Percentiles rank a stretch among this genome's conserved stretches.
Evolutionary conservation across 371 early-diverging fungal species (phyloP).

Genomic region (Mortierella sp.): DNA sequence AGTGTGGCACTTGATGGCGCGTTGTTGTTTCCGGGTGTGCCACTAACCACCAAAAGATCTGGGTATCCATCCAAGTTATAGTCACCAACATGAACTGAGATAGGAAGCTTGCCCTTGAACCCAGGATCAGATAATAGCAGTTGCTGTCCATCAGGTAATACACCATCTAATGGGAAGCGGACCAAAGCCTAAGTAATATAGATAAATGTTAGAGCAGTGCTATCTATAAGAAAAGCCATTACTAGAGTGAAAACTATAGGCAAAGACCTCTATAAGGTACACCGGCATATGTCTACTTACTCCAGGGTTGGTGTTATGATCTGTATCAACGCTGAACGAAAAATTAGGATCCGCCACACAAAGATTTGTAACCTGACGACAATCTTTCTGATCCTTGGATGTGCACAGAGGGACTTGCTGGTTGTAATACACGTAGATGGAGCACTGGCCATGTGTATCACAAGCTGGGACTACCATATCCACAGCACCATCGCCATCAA

Average conservation of each 20-base stretch:
- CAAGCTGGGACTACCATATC: slow-evolving; percentile 88
- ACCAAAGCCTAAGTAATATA: slow-evolving; percentile 58
- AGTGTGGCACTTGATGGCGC: slow-evolving; percentile 62
- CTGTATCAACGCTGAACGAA: slow-evolving; percentile 67
- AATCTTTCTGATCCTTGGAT: slow-evolving; percentile 61
- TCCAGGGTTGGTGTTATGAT: slow-evolving; percentile 54
- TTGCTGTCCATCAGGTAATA: slow-evolving; percentile 64
- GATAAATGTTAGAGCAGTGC: background rate
- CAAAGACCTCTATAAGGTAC: too few species aligned
- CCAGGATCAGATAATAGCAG: slow-evolving; percentile 60
- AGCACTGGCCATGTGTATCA: slow-evolving; percentile 60
- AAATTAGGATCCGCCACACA: slow-evolving; percentile 85
- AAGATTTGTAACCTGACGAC: slow-evolving; percentile 75
- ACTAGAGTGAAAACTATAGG: too few species aligned
- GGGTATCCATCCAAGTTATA: slow-evolving; percentile 94
- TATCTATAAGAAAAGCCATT: background rate
- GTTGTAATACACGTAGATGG: slow-evolving; percentile 87
- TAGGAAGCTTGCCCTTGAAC: slow-evolving; percentile 72
- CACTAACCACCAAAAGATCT: slow-evolving; percentile 79
- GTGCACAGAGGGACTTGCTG: slow-evolving; percentile 85
- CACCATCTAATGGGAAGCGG: slow-evolving; percentile 59
- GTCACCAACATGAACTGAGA: slow-evolving; percentile 75
- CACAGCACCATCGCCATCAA: slow-evolving; percentile 91
- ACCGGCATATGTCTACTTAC: slow-evolving; percentile 43
- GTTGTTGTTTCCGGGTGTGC: slow-evolving; percentile 52